Evolutionary conservation across 108 stramenopile species (phyloP), one percentile per base, ranked within the genome.

Genomic region (Cyclotella sp.): DNA sequence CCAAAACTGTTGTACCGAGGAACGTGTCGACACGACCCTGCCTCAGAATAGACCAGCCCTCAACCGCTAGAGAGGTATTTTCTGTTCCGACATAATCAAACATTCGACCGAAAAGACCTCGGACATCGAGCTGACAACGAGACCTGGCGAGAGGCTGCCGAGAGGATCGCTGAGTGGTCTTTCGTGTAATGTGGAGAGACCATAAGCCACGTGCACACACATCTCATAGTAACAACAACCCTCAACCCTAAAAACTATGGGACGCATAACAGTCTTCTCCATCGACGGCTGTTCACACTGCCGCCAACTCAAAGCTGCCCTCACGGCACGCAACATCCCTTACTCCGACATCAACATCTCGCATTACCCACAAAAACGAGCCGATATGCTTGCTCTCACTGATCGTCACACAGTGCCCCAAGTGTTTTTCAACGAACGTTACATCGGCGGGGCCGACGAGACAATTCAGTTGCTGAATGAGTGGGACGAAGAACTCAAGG

Each of bases 371-470:
- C 14, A 69, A 10, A 76, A 72, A 51, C 70, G 81, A 43, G 24
- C 47, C 28, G 88, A 89, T 45, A 84, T 89, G 86, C 51, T 83
- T 8, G 52, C 83, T 30, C 51, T 81, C 1, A 61, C 67, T 8
- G 71, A 77, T 54, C 47, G 72, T 1, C 72, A 69, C 14, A 75
- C 84, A 15, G 77, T 86, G 3, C 88, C 88, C 6, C 85, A 85
- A 66, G 75, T 89, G 4, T 86, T 89, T 69, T 73, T 89, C 55
- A 85, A 83, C 59, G 72, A 77, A 8, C 29, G 41, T 3, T 75
- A 83, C 40, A 68, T 89, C 14, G 88, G 88, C 30, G 88, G 88
- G 30, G 73, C 68, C 9, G 84, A 86, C 44, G 84, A 85, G 28
- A 75, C 76, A 1, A 26, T 85, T 8, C 59, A 28, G 9, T 21